Evolutionary conservation across 2,329 filamentous ascomycete genomes (phyloP), one percentile per base, ranked within the genome.

Genomic region (Coniochaeta ligniaria): DNA sequence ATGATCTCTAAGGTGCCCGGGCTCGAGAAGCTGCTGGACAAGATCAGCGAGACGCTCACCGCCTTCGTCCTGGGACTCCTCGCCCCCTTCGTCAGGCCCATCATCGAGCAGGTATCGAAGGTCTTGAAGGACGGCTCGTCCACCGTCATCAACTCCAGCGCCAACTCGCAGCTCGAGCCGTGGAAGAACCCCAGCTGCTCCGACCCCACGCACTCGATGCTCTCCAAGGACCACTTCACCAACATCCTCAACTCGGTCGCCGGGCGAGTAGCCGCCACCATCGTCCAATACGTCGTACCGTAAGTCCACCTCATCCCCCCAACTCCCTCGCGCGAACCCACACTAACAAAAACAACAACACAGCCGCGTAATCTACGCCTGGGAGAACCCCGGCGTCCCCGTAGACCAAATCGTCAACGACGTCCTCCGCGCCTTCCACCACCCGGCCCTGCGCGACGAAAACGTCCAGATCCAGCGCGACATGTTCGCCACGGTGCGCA

Each of bases 1-100:
- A 89, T 92, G 59, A 92, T 98, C 66, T 87, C 92, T 68, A 97
- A 96, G 78, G 89, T 99, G 43, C 95, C 95, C 0, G 94, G 94
- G 0, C 81, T 99, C 4, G 92, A 96, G 75, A 82, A 88, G 63
- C 79, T 97, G n/a, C 86, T 98, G 24, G 94, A 98, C 65, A 94
- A 92, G 68, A 96, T 99, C 68, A 91, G 90, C 60, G 95, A 99
- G 76, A 94, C 90, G 1, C 80, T 99, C 45, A 96, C 94, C 0
- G 82, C 96, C 7, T 98, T 98, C 71, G 85, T 99, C 58, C 83
- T 99, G 63, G 93, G 92, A 6, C 83, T 99, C 1, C 82, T 99
- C 20, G 91, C 95, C 0, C 95, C 95, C 0, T 98, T 96, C 73
- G 84, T 99, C 63, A 86, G 92, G 60, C 95, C 95, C 12, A 89